phyloP scores from a whole-genome alignment of 805 yeast genomes.

The Priceomyces carsonii region DNA sequence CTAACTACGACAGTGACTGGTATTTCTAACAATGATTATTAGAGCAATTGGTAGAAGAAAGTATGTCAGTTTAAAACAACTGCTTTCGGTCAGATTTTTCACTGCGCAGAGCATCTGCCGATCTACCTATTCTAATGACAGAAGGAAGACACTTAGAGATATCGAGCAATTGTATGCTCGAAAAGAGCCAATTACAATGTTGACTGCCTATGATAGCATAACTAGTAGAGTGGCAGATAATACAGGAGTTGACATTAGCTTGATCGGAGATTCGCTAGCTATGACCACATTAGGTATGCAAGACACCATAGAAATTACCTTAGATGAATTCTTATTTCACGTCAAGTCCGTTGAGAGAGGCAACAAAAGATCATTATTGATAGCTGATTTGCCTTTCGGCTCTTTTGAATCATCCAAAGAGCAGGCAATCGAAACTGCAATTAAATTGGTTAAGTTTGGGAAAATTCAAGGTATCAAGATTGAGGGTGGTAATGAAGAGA shows the following conservation, averaged over 20 bases:
- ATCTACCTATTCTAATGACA: conserved; percentile 1
- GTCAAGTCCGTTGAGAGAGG: conserved; percentile 78
- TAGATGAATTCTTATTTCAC: conserved; percentile 79
- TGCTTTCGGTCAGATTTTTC: background rate
- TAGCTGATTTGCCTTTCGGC: conserved; percentile 92
- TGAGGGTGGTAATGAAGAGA: conserved; percentile 72
- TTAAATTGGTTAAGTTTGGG: conserved; percentile 55
- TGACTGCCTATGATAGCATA: conserved; percentile 90
- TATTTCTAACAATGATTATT: too few relatives aligned
- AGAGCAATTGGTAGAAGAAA: too few relatives aligned
- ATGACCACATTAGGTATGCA: conserved; percentile 87
- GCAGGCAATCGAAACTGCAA: conserved; percentile 62
- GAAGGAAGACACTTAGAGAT: conserved; percentile 22
- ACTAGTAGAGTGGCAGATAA: conserved; percentile 70
- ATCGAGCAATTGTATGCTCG: conserved; percentile 16
- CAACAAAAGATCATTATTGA: conserved; percentile 58
- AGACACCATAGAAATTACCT: conserved; percentile 70
- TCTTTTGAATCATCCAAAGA: conserved; percentile 65
- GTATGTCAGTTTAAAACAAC: too few relatives aligned
- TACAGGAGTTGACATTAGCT: conserved; percentile 65
- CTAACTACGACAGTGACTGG: too few relatives aligned
- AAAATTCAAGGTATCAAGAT: conserved; percentile 74
- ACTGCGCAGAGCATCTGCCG: background rate
- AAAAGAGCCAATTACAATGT: conserved; percentile 35
- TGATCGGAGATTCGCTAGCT: conserved; percentile 91